Percentiles rank a stretch among this genome's conserved stretches.
phyloP scores from a whole-genome alignment of 257 asterid genomes.

The Gentiana macrophylla region DNA sequence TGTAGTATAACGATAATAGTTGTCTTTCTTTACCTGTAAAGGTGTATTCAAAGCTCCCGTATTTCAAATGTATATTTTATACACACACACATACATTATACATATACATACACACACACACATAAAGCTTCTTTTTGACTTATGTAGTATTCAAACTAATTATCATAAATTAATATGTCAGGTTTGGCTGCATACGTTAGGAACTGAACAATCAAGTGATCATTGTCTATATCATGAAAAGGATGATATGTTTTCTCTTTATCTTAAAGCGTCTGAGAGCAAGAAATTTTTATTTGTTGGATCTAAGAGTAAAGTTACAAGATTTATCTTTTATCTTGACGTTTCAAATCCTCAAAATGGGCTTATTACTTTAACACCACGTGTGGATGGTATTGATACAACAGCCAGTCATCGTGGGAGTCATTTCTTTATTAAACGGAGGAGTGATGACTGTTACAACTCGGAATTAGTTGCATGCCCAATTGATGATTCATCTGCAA shows the following conservation, averaged over 20 bases:
- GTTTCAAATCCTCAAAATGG: no score
- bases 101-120: no score
- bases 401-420: no score
- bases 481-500: constrained; percentile 51
- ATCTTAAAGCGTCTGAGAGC: constrained; percentile 76
- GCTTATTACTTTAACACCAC: no score
- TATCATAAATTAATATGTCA: constrained; percentile 20
- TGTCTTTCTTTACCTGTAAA: neutral
- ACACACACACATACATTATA: no score
- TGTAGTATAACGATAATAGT: no score
- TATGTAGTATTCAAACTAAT: neutral
- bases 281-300: no score
- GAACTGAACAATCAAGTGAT: constrained; percentile 60
- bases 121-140: neutral
- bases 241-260: constrained; percentile 75
- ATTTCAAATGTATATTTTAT: neutral
- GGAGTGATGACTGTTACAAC: constrained; percentile 69
- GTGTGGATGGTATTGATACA: no score
- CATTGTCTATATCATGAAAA: constrained; percentile 83
- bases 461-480: constrained; percentile 86
- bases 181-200: constrained; percentile 87
- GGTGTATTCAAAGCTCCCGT: no score
- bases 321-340: no score
- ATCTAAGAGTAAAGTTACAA: no score
- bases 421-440: no score